Evolutionary conservation across 306 rosid species (phyloP).

Genomic region (Pachyrhizus erosus): DNA sequence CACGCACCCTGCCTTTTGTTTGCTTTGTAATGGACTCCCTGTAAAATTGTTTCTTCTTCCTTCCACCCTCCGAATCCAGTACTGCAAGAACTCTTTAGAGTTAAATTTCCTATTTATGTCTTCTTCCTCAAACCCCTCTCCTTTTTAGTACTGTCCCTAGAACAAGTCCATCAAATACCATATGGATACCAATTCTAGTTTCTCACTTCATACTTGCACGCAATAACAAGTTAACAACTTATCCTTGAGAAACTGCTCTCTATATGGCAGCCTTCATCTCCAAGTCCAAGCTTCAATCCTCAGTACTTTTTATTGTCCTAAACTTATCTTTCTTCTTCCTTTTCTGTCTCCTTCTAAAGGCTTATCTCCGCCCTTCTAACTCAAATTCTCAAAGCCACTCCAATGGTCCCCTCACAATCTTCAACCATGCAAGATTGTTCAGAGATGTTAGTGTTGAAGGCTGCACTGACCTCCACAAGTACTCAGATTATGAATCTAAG

Average conservation of each 20-base stretch:
- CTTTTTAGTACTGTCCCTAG: not conserved
- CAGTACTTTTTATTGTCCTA: slow-evolving; percentile 46
- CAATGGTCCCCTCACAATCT: not conserved
- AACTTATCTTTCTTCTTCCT: slow-evolving; percentile 58
- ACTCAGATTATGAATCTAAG: slow-evolving; percentile 49
- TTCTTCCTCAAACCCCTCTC: slow-evolving; percentile 1
- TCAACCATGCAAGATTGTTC: slow-evolving; percentile 34
- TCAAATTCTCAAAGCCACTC: not conserved
- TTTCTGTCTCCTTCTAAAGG: slow-evolving; percentile 44
- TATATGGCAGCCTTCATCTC: slow-evolving; percentile 49
- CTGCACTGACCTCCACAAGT: slow-evolving; percentile 54
- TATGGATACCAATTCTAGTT: slow-evolving; percentile 6
- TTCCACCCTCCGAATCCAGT: not conserved
- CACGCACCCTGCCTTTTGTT: not conserved
- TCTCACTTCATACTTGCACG: slow-evolving; percentile 22
- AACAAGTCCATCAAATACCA: not conserved
- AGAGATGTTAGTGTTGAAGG: slow-evolving; percentile 43
- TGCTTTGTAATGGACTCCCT: not conserved
- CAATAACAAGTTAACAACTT: not conserved
- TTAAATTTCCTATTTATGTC: slow-evolving; percentile 41
- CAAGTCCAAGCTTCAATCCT: slow-evolving; percentile 15
- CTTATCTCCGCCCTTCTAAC: slow-evolving; percentile 14
- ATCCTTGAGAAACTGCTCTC: slow-evolving; percentile 4
- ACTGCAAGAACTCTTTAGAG: slow-evolving; percentile 3
- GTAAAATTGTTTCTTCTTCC: not conserved